phyloP scores from a whole-genome alignment of 768 basidiomycete species.

The Tulasnella calospora region DNA sequence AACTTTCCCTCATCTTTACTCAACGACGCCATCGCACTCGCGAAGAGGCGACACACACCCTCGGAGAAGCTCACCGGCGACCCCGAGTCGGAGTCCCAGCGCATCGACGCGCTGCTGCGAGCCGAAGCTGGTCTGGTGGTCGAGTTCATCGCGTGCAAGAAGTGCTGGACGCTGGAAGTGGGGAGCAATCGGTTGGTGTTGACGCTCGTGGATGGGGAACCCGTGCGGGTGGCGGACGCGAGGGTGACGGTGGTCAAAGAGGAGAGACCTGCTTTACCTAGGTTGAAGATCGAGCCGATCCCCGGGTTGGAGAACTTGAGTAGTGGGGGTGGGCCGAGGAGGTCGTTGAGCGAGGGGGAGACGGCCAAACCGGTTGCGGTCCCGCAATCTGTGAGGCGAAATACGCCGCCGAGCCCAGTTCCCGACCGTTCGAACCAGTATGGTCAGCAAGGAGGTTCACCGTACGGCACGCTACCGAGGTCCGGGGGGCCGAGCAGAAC shows the following conservation, averaged over 20 bases:
- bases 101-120: neutral
- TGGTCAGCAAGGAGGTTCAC: neutral
- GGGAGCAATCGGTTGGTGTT: conserved; percentile 18
- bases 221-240: conserved; percentile 5
- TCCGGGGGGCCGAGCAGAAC: neutral
- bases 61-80: conserved; percentile 8
- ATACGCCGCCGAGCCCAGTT: neutral
- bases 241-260: conserved; percentile 15
- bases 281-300: neutral
- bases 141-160: conserved; percentile 14
- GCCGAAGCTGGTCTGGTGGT: conserved; percentile 17
- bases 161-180: conserved; percentile 19
- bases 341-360: neutral
- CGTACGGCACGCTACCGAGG: neutral
- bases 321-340: neutral
- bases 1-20: neutral
- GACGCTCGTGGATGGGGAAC: conserved; percentile 17
- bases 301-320: neutral
- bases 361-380: neutral
- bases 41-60: neutral
- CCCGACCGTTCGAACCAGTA: neutral
- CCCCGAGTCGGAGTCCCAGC: neutral
- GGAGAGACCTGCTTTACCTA: neutral
- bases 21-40: conserved; percentile 17
- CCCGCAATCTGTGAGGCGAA: neutral